Base-by-base conservation (phyloP, 2,329 filamentous ascomycete species). In the Talaromyces sp. region DNA sequence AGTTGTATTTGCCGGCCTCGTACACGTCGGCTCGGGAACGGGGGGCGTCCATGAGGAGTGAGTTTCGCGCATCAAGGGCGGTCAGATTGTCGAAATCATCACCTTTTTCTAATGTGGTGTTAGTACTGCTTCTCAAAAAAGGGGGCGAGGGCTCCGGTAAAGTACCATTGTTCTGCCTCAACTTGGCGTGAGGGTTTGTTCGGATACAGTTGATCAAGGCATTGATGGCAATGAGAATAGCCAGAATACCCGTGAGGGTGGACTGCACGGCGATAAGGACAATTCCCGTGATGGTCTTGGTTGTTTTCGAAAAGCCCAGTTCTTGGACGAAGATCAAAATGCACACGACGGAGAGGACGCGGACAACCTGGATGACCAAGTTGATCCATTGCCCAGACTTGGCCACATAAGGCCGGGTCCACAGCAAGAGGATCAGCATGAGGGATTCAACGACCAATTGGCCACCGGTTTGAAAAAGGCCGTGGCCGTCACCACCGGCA, bases 271-370 rank as follows among this genome's bases (percentile, higher is more conserved):
- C 91, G 67, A 98, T 95, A 63, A 99, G 83, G 16, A 92, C 91
- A n/a, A 98, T 86, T 60, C 95, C 95, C 16, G 91, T 94, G 56
- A 98, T 86, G 0, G 95, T 98, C 81, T 97, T 92, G 9, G 94
- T 97, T 9, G 93, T 96, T 76, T 97, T 89, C 5, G 87, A 84
- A 68, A 99, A 89, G 61, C 90, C 91, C 59, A 99, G 87, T 78
- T 98, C 89, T 73, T 98, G 90, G 31, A 98, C 94, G 69, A 98
- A 99, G 57, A 98, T 83, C 66, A 99, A 79, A 68, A 98, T 91
- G 78, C 93, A 96, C 60, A 86, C 83, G 6, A 97, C 90, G 0
- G 94, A 97, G 57, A 97, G 79, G 12, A 96, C 89, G 51, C 95
- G 90, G 18, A 97, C 92, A 42, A 90, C 83, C 75, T 96, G 92